Base-by-base conservation (phyloP, 352 stramenopile species). In the Phytophthora chlamydospora region DNA sequence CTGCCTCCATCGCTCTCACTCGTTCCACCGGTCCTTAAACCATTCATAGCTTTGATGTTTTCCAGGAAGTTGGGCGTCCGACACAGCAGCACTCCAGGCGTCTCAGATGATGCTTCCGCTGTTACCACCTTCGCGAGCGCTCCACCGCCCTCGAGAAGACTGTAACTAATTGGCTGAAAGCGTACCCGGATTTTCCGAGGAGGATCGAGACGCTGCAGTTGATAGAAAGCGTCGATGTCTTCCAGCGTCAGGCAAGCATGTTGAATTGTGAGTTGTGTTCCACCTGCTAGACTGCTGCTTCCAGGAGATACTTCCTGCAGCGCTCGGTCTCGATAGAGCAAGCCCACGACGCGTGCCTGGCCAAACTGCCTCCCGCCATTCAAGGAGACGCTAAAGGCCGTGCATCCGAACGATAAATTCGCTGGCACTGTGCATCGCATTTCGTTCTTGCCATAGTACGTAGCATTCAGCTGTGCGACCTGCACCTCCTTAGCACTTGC, bases 351-450 rank as follows among this genome's bases (percentile, higher is more conserved):
- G 0, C 62, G 68, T 6, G 72, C 52, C 39, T 64, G 67, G 1
- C 76, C 73, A 38, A 80, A 91, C 65, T 91, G 83, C 3, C 76
- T 70, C 0, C 83, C 83, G 3, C 79, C 80, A 58, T 91, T 91
- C 19, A 89, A 55, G 13, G 83, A 91, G 0, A 90, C 63, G 24
- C 69, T 66, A 17, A 90, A 71, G 1, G 66, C 41, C 3, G 83
- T 90, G 17, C 88, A 65, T 4, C 83, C 83, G 56, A 91, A 91
- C 36, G 80, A 58, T 57, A 91, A 75, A 62, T 91, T 91, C 4
- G 77, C 52, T 19, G 78, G 83, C 3, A 91, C 65, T 6, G 63
- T 89, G 51, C 79, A 90, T 27, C 70, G 75, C 6, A 91, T 56
- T 49, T 91, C 83, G 13, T 62, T 73, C 27, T 57, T 42, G 27